phyloP scores from a whole-genome alignment of 2,329 filamentous ascomycete species.

The Furcasterigmium furcatum region DNA sequence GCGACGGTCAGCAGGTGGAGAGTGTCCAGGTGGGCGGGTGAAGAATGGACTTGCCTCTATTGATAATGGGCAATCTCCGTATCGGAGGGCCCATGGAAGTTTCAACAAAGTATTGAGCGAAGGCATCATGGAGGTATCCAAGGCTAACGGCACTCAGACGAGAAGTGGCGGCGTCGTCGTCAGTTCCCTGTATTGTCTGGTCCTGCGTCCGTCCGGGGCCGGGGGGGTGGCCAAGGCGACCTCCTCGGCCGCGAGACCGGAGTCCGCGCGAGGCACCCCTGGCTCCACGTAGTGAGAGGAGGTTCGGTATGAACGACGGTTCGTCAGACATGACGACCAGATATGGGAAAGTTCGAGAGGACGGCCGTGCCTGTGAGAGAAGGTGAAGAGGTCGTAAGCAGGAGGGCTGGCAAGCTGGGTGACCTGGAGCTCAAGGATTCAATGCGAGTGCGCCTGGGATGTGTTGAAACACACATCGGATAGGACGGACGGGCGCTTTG shows the following conservation, averaged over 20 bases:
- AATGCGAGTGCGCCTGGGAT: too few species aligned
- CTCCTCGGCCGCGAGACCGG: slow-evolving; percentile 29
- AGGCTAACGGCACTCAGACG: slow-evolving; percentile 82
- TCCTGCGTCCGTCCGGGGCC: slow-evolving; percentile 50
- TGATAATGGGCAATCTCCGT: slow-evolving; percentile 84
- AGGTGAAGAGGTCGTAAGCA: too few species aligned
- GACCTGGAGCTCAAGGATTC: too few species aligned
- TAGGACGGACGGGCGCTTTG: too few species aligned
- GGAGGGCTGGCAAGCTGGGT: too few species aligned
- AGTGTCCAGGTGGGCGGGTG: too few species aligned
- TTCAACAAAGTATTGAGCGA: slow-evolving; percentile 67
- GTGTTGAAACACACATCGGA: too few species aligned
- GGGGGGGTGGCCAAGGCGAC: slow-evolving; percentile 26
- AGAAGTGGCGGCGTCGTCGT: slow-evolving; percentile 86
- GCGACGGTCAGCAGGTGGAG: too few species aligned
- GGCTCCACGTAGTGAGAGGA: slow-evolving; percentile 53
- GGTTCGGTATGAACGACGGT: slow-evolving; percentile 67
- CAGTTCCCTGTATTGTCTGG: slow-evolving; percentile 78
- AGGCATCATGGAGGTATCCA: slow-evolving; percentile 82
- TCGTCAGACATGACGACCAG: slow-evolving; percentile 66
- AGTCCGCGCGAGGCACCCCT: slow-evolving; percentile 27
- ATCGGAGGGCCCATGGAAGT: slow-evolving; percentile 40
- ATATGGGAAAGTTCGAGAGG: too few species aligned
- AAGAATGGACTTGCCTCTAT: slow-evolving; percentile 73
- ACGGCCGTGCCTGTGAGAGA: too few species aligned